Evolutionary conservation across 305 asterid species (phyloP).

Genomic region (Salvia sclarea): DNA sequence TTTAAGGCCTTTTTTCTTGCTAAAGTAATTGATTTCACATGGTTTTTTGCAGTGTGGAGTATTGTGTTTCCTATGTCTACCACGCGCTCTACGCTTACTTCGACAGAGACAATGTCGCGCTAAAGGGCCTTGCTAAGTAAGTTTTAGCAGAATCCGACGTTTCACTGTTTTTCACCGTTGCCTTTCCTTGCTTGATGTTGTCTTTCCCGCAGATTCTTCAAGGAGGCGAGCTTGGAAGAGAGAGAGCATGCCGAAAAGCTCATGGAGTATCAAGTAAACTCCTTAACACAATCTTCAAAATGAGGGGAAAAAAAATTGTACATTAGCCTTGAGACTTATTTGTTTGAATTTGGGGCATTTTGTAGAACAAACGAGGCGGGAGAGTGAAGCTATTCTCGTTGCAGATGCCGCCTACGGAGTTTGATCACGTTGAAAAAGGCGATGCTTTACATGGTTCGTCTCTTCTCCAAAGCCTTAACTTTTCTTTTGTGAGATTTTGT

Average conservation of each 20-base stretch:
- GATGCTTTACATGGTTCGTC: slow-evolving; percentile 72
- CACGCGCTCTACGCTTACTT: slow-evolving; percentile 76
- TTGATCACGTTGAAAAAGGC: slow-evolving; percentile 74
- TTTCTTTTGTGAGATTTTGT: neutral
- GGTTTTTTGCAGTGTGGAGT: slow-evolving; percentile 65
- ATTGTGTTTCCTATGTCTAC: slow-evolving; percentile 70
- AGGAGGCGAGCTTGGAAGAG: slow-evolving; percentile 76
- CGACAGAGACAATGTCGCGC: slow-evolving; percentile 81
- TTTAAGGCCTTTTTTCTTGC: neutral
- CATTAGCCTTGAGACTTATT: neutral
- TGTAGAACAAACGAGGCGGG: slow-evolving; percentile 80
- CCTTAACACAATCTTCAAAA: neutral
- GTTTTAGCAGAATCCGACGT: slow-evolving; percentile 1
- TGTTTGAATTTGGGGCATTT: neutral
- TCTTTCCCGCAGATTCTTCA: slow-evolving; percentile 46
- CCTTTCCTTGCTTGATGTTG: neutral
- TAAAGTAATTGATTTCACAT: neutral
- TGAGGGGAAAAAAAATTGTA: neutral
- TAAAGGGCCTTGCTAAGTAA: slow-evolving; percentile 85
- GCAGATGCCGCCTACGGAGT: slow-evolving; percentile 56
- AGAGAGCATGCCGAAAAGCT: slow-evolving; percentile 80
- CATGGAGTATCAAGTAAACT: slow-evolving; percentile 74
- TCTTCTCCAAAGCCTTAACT: no score
- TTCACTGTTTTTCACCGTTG: neutral
- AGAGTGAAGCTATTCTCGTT: slow-evolving; percentile 62